Evolutionary conservation across 176 grass and related monocot genomes (phyloP).

Genomic region (Elymus sibiricus): DNA sequence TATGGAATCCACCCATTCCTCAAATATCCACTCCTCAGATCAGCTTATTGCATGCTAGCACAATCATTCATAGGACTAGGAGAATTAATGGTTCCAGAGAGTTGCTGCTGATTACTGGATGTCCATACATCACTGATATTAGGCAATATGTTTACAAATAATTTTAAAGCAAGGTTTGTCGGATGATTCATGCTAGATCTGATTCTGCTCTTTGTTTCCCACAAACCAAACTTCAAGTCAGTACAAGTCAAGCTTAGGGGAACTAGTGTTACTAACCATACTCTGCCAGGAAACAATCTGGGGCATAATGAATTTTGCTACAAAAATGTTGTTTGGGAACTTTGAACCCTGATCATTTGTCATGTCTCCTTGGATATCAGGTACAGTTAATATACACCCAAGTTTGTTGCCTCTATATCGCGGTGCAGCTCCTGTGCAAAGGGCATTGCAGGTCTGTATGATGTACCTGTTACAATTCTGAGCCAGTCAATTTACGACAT

Average conservation of each 20-base stretch:
- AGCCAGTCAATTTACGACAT: neutral
- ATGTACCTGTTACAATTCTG: constrained; percentile 7
- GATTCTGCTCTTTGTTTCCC: neutral
- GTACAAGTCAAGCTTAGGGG: neutral
- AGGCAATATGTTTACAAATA: neutral
- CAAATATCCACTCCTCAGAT: neutral
- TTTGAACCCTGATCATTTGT: neutral
- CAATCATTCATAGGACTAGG: neutral
- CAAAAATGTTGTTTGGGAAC: neutral
- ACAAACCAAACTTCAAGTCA: neutral
- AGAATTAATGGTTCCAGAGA: neutral
- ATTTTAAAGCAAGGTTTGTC: neutral
- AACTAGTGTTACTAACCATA: neutral
- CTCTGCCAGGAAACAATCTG: neutral
- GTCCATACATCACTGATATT: neutral
- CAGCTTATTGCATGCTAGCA: constrained; percentile 9
- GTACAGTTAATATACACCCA: constrained; percentile 95
- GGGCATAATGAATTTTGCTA: neutral
- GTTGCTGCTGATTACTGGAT: neutral
- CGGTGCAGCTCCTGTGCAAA: constrained; percentile 97
- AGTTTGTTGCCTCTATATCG: constrained; percentile 92
- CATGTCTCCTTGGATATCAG: constrained; percentile 34
- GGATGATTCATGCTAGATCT: neutral
- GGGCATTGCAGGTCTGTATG: constrained; percentile 78
- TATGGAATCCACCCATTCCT: neutral